Evolutionary conservation across 2,329 filamentous ascomycete species (phyloP).

Genomic region (Penicillium sp.): DNA sequence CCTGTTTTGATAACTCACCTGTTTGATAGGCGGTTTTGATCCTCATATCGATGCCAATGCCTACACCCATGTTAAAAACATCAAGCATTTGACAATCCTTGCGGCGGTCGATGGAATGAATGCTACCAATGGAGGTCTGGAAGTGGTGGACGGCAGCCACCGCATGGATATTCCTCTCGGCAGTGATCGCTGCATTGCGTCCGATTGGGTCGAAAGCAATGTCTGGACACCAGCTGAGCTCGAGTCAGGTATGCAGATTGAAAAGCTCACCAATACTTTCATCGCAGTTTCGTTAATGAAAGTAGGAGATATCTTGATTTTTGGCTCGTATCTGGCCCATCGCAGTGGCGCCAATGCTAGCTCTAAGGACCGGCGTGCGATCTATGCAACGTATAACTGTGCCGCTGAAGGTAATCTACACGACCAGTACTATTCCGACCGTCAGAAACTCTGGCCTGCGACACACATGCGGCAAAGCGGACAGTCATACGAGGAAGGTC

Average conservation of each 20-base stretch:
- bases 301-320: slow-evolving; percentile 36
- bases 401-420: slow-evolving; percentile 41
- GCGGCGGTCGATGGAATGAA: slow-evolving; percentile 39
- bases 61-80: slow-evolving; percentile 42
- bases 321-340: slow-evolving; percentile 42
- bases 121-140: slow-evolving; percentile 37
- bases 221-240: slow-evolving; percentile 35
- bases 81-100: slow-evolving; percentile 42
- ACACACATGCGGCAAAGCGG: slow-evolving; percentile 39
- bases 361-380: slow-evolving; percentile 33
- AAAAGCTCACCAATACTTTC: background rate
- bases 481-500: slow-evolving; percentile 34
- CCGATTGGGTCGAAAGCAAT: slow-evolving; percentile 34
- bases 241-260: slow-evolving; percentile 26
- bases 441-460: slow-evolving; percentile 40
- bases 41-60: slow-evolving; percentile 43
- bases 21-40: slow-evolving; percentile 32
- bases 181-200: slow-evolving; percentile 34
- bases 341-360: slow-evolving; percentile 37
- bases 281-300: too few relatives aligned
- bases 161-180: slow-evolving; percentile 34
- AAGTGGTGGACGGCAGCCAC: slow-evolving; percentile 42
- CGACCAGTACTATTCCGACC: slow-evolving; percentile 42
- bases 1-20: background rate
- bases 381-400: slow-evolving; percentile 46